Conservation (phyloP, 192 early-diverging fungal genomes). For the Coemansia sp. region DNA sequence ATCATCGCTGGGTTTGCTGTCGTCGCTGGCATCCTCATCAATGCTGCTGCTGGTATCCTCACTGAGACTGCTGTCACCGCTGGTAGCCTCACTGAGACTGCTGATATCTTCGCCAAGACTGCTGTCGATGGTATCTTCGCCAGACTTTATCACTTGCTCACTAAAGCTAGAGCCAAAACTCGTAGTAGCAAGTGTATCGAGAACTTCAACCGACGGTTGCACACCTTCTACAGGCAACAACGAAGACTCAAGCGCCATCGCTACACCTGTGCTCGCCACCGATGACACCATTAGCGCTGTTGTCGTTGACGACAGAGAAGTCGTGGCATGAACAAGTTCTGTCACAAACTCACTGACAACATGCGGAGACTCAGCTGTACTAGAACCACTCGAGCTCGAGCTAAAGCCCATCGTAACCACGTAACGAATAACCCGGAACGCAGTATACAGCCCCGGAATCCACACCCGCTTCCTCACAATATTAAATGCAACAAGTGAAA, state of each 20-base stretch:
- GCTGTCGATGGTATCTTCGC: too few species aligned
- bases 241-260: not conserved
- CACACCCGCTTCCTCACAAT: conserved; percentile 47
- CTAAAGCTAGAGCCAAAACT: not conserved
- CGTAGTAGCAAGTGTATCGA: conserved; percentile 15
- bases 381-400: not conserved
- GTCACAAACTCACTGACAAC: not conserved
- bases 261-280: not conserved
- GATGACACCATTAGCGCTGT: not conserved
- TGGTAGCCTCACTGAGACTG: not conserved
- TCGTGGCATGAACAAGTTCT: not conserved
- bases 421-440: conserved; percentile 25
- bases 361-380: not conserved
- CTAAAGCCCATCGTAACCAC: conserved; percentile 1
- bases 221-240: not conserved
- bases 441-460: conserved; percentile 46
- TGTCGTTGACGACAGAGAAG: not conserved
- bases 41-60: not conserved
- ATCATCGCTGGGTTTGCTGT: not conserved
- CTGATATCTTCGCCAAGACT: too few species aligned
- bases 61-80: too few species aligned
- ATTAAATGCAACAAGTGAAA: conserved; percentile 41
- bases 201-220: not conserved
- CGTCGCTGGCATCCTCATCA: not conserved
- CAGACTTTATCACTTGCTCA: too few species aligned